Base-by-base conservation (phyloP, 2,329 filamentous ascomycete genomes). In the Clonostachys chloroleuca region DNA sequence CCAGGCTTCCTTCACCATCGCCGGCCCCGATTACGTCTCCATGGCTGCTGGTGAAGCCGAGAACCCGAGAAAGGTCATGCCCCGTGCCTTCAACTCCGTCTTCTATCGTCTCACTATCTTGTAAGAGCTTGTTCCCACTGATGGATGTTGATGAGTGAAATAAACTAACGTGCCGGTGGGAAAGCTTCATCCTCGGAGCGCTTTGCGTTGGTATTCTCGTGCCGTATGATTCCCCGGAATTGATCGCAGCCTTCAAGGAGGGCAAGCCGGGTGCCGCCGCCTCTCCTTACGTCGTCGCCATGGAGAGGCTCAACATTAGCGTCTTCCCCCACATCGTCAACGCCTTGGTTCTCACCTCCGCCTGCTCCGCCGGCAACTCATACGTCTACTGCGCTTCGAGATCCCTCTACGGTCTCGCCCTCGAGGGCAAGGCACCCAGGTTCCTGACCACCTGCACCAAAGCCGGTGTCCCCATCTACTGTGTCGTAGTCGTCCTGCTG, bases 101-200 rank as follows among this genome's bases (percentile, higher is more conserved):
- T 91, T 92, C 63, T 91, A 88, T 64, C 84, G 89, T 34, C 70
- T 92, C 34, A 85, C 85, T 0, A 69, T 79, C 2, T 92, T 92
- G 24, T 30, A 30, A 30, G 24, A 30, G 9, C 24, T 30, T 2
- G 9, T 30, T 30, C 24, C 24, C 24, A 2, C 2, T 30, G 24
- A 30, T 30, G 24, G 24, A 30, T 30, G 24, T 30, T 10, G 24
- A 30, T 30, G 24, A 30, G 24, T 30, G 24, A 30, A 30, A 30
- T 8, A 30, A 5, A 10, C 24, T 30, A 30, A 30, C 24, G 10
- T 30, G 24, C 10, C 9, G 24, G 24, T 30, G 24, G 24, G 24
- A 30, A 30, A 30, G 24, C 63, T 92, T 91, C 66, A 78, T 89
- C 37, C 76, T 90, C 2, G 87, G 87, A 2, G 82, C 86, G 1